A percentile compares a stretch with the other conserved stretches of the same genome.
Conservation (phyloP, 2,329 filamentous ascomycete genomes). For the Ploettnerulaceae sp. region DNA sequence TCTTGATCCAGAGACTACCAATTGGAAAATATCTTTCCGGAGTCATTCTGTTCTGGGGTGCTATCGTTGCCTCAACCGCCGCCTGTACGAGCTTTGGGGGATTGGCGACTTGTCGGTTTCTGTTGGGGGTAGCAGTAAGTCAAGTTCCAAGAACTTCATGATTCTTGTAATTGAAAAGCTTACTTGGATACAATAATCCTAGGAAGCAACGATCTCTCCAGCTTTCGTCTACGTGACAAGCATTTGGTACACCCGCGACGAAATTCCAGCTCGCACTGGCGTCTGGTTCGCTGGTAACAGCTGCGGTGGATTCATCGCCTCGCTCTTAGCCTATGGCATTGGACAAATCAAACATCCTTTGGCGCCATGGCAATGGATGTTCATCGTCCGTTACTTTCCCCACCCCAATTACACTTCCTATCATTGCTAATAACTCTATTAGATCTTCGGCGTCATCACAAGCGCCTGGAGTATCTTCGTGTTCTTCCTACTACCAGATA, state of each 20-base stretch:
- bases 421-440: neutral
- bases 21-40: slow-evolving; percentile 48
- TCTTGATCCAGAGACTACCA: slow-evolving; percentile 48
- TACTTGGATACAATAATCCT: slow-evolving; percentile 5
- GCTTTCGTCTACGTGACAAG: slow-evolving; percentile 50
- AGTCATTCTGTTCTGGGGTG: slow-evolving; percentile 33
- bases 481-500: slow-evolving; percentile 46
- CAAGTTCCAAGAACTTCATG: neutral
- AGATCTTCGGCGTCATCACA: slow-evolving; percentile 44
- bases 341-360: slow-evolving; percentile 47
- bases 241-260: slow-evolving; percentile 40
- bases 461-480: slow-evolving; percentile 45
- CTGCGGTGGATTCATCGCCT: slow-evolving; percentile 45
- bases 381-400: slow-evolving; percentile 33
- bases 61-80: slow-evolving; percentile 44
- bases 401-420: neutral
- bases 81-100: slow-evolving; percentile 47
- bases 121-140: slow-evolving; percentile 45
- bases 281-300: slow-evolving; percentile 57
- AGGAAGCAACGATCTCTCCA: slow-evolving; percentile 49
- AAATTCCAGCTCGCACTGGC: slow-evolving; percentile 54
- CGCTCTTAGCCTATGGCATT: slow-evolving; percentile 50
- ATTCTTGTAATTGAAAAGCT: neutral
- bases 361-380: slow-evolving; percentile 54
- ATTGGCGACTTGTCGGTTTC: slow-evolving; percentile 44